Evolutionary conservation across 805 yeast species (phyloP).

Genomic region (Blastobotrys robertii): DNA sequence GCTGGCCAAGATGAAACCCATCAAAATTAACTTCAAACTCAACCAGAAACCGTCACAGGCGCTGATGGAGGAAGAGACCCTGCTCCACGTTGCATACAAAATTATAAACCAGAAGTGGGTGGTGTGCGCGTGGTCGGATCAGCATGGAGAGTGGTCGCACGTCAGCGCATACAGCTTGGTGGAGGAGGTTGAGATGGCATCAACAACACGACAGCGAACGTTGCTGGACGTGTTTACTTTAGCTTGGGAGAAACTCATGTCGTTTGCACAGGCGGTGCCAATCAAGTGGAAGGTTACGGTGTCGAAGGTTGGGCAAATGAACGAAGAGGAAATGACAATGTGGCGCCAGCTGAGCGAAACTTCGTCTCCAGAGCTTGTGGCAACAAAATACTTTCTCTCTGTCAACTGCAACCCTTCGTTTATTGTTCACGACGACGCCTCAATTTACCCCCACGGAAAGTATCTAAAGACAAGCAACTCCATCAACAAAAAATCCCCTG

Average conservation of each 20-base stretch:
- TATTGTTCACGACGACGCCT: slow-evolving; percentile 8
- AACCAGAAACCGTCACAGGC: slow-evolving; percentile 19
- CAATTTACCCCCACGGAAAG: slow-evolving; percentile 12
- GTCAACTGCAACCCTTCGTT: slow-evolving; percentile 11
- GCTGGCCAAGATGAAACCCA: slow-evolving; percentile 27
- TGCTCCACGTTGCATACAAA: slow-evolving; percentile 78
- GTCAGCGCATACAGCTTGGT: slow-evolving; percentile 40
- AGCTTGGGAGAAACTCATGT: slow-evolving; percentile 27
- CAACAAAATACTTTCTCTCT: slow-evolving; percentile 9
- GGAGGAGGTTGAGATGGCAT: slow-evolving; percentile 2
- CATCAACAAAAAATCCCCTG: not conserved
- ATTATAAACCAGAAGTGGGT: slow-evolving; percentile 76
- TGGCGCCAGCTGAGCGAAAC: slow-evolving; percentile 22
- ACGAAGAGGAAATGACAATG: slow-evolving; percentile 22
- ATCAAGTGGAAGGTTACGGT: slow-evolving; percentile 28
- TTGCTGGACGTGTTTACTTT: slow-evolving; percentile 24
- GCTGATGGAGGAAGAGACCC: slow-evolving; percentile 56
- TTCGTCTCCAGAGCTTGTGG: slow-evolving; percentile 5
- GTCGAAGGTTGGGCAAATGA: slow-evolving; percentile 28
- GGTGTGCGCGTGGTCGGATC: slow-evolving; percentile 84
- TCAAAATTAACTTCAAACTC: slow-evolving; percentile 21
- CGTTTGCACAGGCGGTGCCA: slow-evolving; percentile 14
- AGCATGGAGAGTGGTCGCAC: slow-evolving; percentile 53
- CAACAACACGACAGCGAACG: slow-evolving; percentile 14
- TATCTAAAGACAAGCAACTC: not conserved